A percentile compares a stretch with the other conserved stretches of the same genome.
These are phyloP conservation scores for Stenocarpella maydis DNA, from an alignment of 2,329 filamentous ascomycete species.

Conservation along the genomic window DNA sequence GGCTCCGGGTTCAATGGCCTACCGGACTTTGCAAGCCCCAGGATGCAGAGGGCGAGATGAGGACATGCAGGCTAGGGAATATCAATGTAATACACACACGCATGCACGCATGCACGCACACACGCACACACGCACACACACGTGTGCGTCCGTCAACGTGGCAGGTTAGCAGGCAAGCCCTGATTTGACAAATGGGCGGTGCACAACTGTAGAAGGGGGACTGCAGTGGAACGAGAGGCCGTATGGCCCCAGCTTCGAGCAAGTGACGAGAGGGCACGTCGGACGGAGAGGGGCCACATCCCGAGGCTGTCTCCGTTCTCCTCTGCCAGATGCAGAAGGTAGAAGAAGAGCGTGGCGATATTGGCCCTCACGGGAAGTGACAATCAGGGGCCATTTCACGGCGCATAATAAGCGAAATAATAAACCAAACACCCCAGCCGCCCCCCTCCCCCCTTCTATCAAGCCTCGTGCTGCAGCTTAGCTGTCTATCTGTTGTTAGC, in stretches of 20 bases:
- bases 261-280: neutral
- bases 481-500: too few species aligned
- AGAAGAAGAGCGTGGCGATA: neutral
- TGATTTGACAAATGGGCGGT: neutral
- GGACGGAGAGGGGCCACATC: neutral
- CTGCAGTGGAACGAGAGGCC: neutral
- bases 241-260: neutral
- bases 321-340: neutral
- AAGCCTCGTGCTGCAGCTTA: neutral
- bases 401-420: neutral
- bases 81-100: neutral
- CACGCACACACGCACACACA: neutral
- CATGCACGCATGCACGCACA: neutral
- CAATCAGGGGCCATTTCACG: neutral
- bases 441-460: neutral
- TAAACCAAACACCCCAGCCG: too few species aligned
- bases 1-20: constrained; percentile 22
- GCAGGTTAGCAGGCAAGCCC: too few species aligned
- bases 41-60: constrained; percentile 26
- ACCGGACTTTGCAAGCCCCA: constrained; percentile 26
- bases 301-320: neutral
- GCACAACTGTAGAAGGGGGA: neutral
- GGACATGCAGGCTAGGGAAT: constrained; percentile 1
- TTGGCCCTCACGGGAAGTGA: neutral
- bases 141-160: too few species aligned